A percentile compares a stretch with the other conserved stretches of the same genome.
These are phyloP conservation scores for barley (Hordeum vulgare) DNA, from an alignment of 176 grass and related monocot species.

Conservation along the genomic window DNA sequence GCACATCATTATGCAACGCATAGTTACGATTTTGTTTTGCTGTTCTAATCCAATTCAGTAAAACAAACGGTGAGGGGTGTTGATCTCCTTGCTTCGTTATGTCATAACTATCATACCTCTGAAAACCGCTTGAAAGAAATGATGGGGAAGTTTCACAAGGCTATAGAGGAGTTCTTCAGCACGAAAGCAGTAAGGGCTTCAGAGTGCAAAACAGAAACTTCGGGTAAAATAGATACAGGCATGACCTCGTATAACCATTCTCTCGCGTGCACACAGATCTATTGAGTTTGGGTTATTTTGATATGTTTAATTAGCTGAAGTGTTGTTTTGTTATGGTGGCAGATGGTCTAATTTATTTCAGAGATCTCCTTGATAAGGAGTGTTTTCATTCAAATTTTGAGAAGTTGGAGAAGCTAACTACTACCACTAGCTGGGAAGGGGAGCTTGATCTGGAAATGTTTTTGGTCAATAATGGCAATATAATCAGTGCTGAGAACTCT, in stretches of 20 bases:
- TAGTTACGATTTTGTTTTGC: constrained; percentile 25
- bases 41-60: constrained; percentile 38
- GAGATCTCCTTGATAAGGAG: constrained; percentile 60
- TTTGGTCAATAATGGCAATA: constrained; percentile 44
- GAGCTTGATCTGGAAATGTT: constrained; percentile 73
- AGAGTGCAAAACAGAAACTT: constrained; percentile 47
- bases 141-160: constrained; percentile 53
- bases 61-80: constrained; percentile 70
- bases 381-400: constrained; percentile 50
- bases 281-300: not conserved
- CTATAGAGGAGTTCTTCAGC: constrained; percentile 54
- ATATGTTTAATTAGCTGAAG: constrained; percentile 11
- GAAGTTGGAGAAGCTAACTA: constrained; percentile 57
- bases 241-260: not conserved
- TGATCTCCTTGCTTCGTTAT: constrained; percentile 76
- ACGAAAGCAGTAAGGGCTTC: constrained; percentile 58
- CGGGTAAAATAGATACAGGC: constrained; percentile 81
- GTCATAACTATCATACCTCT: constrained; percentile 82
- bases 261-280: not conserved
- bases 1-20: not conserved
- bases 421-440: constrained; percentile 31
- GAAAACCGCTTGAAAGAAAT: constrained; percentile 72
- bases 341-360: constrained; percentile 80
- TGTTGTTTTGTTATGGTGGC: constrained; percentile 18
- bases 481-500: constrained; percentile 23